A percentile compares a stretch with the other conserved stretches of the same genome.
These are phyloP conservation scores for Ceriops decandra DNA, from an alignment of 345 rosid species.

Conservation along the genomic window DNA sequence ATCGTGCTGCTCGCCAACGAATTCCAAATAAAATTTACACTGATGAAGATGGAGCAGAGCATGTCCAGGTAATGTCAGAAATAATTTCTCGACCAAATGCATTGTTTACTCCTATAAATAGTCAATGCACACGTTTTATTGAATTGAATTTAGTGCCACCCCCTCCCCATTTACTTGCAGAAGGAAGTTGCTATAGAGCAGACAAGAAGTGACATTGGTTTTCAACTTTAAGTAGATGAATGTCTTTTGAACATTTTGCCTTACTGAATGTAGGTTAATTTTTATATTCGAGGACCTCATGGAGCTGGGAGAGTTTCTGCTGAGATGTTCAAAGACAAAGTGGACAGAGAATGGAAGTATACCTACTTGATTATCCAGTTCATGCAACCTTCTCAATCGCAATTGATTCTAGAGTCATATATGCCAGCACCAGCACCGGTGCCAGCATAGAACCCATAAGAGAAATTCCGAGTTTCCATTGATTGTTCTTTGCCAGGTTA, in stretches of 20 bases:
- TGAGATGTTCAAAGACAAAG: constrained; percentile 88
- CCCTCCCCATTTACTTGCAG: no score
- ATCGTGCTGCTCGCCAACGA: constrained; percentile 94
- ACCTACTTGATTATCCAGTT: constrained; percentile 83
- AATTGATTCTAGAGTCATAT: constrained; percentile 81
- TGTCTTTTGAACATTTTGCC: background rate
- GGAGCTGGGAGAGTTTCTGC: constrained; percentile 89
- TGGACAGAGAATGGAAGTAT: constrained; percentile 80
- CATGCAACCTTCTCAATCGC: constrained; percentile 59
- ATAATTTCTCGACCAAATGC: background rate
- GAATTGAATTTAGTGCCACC: no score
- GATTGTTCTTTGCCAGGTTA: no score
- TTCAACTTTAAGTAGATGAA: no score
- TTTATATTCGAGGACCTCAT: constrained; percentile 85
- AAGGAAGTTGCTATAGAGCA: no score
- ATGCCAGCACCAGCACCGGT: constrained; percentile 51
- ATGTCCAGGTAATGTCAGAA: constrained; percentile 58
- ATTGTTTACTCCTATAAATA: no score
- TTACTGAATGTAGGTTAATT: constrained; percentile 52
- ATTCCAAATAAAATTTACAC: constrained; percentile 73
- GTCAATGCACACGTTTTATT: no score
- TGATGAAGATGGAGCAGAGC: constrained; percentile 90
- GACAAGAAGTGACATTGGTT: no score
- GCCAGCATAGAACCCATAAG: background rate
- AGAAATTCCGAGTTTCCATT: no score